These are phyloP conservation scores for Cladosporium sp. DNA, from an alignment of 2,329 filamentous ascomycete species.

Conservation along the genomic window DNA sequence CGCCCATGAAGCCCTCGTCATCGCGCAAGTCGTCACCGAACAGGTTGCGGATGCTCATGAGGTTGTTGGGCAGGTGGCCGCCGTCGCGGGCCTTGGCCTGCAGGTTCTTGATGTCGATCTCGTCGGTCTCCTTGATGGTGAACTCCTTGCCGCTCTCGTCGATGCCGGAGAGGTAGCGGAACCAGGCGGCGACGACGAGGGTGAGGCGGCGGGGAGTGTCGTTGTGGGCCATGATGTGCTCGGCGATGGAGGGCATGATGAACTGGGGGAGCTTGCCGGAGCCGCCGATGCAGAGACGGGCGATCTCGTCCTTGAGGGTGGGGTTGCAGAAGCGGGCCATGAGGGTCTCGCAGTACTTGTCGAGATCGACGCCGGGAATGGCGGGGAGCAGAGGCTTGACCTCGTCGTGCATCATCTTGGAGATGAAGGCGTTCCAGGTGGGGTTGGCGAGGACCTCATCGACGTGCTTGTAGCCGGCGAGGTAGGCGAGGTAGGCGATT, in stretches of 20 bases:
- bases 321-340: conserved; percentile 60
- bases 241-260: conserved; percentile 53
- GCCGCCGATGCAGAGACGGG: conserved; percentile 54
- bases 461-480: conserved; percentile 57
- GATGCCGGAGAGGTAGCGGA: conserved; percentile 54
- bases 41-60: conserved; percentile 52
- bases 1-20: conserved; percentile 52
- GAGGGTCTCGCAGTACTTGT: conserved; percentile 56
- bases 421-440: conserved; percentile 51
- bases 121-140: conserved; percentile 41
- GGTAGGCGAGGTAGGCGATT: conserved; percentile 54
- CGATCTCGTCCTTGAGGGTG: conserved; percentile 58
- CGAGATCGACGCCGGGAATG: conserved; percentile 55
- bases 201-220: conserved; percentile 50
- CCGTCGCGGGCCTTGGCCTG: conserved; percentile 50
- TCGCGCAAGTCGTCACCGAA: conserved; percentile 56
- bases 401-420: conserved; percentile 59
- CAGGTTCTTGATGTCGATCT: conserved; percentile 54
- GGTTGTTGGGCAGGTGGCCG: conserved; percentile 44
- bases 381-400: conserved; percentile 56
- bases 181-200: conserved; percentile 55
- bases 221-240: conserved; percentile 48
- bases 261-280: conserved; percentile 59
- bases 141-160: conserved; percentile 51
- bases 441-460: conserved; percentile 57